Evolutionary conservation across 495 filamentous ascomycete genomes (phyloP), one percentile per base, ranked within the genome.

Genomic region (Aspergillus ellipticus): DNA sequence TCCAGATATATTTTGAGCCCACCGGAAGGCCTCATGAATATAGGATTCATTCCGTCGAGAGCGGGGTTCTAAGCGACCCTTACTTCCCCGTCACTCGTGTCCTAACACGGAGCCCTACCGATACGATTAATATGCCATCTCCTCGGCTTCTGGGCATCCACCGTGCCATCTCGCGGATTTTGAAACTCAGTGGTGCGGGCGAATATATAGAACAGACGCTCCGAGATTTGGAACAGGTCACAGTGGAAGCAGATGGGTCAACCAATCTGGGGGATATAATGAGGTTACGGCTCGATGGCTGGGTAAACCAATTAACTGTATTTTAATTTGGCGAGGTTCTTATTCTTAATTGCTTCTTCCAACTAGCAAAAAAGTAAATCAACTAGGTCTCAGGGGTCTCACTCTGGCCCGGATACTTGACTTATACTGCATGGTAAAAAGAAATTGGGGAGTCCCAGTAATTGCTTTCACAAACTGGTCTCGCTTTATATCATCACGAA

Each of bases 161-260:
- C 54, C 56, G 64, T 56, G 71, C 68, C 20, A 69, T 70, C 51
- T 59, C 62, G 16, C 55, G 45, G 49, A 74, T 74, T 43, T 54
- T 74, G 42, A 64, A 68, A 33, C 58, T 73, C 21, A 68, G 68
- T 26, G 71, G 60, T 49, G 70, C 68, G 3, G 66, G 66, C 22
- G 61, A 59, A 22, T 73, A 74, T 60, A 67, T 73, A 43, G 65
- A 72, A 19, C 54, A 50, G 24, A 59, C 71, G 17, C 63, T 70
- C 55, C 59, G 60, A 10, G 70, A 70, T 46, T 50, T 68, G 39
- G 66, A 69, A 42, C 54, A 69, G 37, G 45, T 58, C 16, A 39
- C 55, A 60, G 64, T 71, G 22, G 59, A 58, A 45, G 61, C 64
- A 56, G 66, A 68, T 59, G 59, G 64, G 15, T 69, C 66, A 21